Evolutionary conservation across 2,329 filamentous ascomycete genomes (phyloP).

Genomic region (Penicillium sp.): DNA sequence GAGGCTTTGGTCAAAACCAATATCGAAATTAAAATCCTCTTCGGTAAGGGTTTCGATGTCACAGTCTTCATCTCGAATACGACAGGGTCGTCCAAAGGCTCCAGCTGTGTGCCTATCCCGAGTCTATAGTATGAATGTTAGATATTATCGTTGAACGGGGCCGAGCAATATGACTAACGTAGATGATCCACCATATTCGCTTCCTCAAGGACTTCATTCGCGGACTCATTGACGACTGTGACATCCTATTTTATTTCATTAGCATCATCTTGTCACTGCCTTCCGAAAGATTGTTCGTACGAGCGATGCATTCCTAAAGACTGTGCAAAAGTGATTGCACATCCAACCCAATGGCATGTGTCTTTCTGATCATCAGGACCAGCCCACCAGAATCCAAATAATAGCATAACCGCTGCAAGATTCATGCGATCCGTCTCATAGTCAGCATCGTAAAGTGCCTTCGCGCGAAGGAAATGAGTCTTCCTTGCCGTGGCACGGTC

Average conservation of each 20-base stretch:
- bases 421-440: conserved; percentile 24
- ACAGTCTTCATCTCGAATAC: conserved; percentile 31
- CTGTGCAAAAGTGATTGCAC: conserved; percentile 22
- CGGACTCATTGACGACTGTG: conserved; percentile 5
- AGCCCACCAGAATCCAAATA: conserved; percentile 29
- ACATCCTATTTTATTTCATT: not conserved
- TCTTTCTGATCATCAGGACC: conserved; percentile 30
- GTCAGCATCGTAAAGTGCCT: conserved; percentile 29
- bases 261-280: not conserved
- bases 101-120: conserved; percentile 28
- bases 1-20: conserved; percentile 6
- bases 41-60: conserved; percentile 28
- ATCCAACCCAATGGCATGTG: conserved; percentile 24
- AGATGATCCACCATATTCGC: conserved; percentile 23
- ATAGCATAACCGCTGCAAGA: conserved; percentile 21
- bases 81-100: conserved; percentile 30
- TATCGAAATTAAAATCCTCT: conserved; percentile 26
- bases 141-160: not conserved
- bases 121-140: conserved; percentile 12
- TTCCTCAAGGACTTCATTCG: conserved; percentile 17
- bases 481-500: conserved; percentile 27
- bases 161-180: not conserved
- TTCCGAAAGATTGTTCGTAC: conserved; percentile 6
- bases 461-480: conserved; percentile 28
- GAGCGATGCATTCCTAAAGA: conserved; percentile 26